Conservation (phyloP, 176 grass and related monocot genomes). For the Musa troglodytarum region DNA sequence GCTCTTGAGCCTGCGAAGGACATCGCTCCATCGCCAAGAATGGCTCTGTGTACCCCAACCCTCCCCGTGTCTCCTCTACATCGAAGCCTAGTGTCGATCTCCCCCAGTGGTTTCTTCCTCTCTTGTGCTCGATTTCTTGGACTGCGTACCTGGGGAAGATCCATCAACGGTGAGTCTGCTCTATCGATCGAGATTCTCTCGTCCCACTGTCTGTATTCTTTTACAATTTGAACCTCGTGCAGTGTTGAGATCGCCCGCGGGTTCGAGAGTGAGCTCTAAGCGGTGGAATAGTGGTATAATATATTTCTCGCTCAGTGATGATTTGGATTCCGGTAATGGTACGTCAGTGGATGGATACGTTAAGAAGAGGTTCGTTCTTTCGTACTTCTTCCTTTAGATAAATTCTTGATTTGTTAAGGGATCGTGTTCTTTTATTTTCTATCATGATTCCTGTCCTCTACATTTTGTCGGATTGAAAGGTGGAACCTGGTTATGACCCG, state of each 20-base stretch:
- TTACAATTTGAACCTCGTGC: neutral
- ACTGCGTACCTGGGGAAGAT: neutral
- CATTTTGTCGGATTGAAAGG: neutral
- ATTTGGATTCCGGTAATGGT: conserved; percentile 36
- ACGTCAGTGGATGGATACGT: conserved; percentile 21
- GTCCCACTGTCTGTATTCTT: neutral
- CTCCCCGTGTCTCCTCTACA: neutral
- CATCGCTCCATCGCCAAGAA: neutral
- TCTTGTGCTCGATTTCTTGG: neutral
- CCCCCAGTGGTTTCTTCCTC: neutral
- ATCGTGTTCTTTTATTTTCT: neutral
- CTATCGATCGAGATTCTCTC: neutral
- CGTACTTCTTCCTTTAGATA: neutral
- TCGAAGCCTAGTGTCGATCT: neutral
- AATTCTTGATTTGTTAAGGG: neutral
- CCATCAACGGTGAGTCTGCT: neutral
- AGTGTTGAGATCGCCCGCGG: neutral
- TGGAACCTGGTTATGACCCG: neutral
- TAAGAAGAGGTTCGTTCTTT: conserved; percentile 52
- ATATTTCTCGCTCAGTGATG: conserved; percentile 17
- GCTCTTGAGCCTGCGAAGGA: neutral
- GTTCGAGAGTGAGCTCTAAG: neutral
- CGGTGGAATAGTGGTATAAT: conserved; percentile 21
- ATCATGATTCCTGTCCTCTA: neutral
- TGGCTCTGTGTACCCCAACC: neutral